These are phyloP conservation scores for Floccularia luteovirens DNA, from an alignment of 768 basidiomycete species.

Conservation along the genomic window DNA sequence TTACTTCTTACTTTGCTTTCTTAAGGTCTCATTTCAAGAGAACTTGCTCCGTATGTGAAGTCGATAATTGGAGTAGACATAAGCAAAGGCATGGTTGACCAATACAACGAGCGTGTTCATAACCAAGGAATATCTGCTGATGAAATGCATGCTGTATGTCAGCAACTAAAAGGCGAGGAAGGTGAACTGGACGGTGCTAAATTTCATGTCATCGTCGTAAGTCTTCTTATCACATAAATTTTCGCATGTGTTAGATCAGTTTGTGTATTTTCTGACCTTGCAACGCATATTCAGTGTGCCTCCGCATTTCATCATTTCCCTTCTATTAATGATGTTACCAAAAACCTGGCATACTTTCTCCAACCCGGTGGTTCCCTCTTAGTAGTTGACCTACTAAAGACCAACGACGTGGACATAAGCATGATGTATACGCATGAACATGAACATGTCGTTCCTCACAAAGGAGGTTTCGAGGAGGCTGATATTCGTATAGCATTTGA, in stretches of 20 bases:
- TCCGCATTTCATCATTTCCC: conserved; percentile 62
- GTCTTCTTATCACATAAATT: conserved; percentile 9
- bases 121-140: conserved; percentile 49
- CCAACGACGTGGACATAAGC: conserved; percentile 1
- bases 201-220: conserved; percentile 62
- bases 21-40: conserved; percentile 54
- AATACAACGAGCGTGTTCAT: conserved; percentile 43
- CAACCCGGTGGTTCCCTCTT: conserved; percentile 56
- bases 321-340: conserved; percentile 43
- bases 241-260: not conserved
- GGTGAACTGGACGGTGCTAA: conserved; percentile 36
- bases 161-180: conserved; percentile 33
- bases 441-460: conserved; percentile 48
- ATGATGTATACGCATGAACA: conserved; percentile 19
- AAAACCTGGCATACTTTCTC: conserved; percentile 44
- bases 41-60: conserved; percentile 47
- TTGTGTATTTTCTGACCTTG: too few species aligned
- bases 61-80: conserved; percentile 63
- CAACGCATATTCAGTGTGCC: too few species aligned
- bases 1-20: too few species aligned
- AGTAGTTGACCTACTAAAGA: conserved; percentile 38
- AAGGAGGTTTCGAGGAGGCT: conserved; percentile 40
- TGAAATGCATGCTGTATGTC: conserved; percentile 50
- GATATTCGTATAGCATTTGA: conserved; percentile 45
- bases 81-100: conserved; percentile 55